Base-by-base conservation (phyloP, 164 flowering plant species). In the Umbilicus rupestris region DNA sequence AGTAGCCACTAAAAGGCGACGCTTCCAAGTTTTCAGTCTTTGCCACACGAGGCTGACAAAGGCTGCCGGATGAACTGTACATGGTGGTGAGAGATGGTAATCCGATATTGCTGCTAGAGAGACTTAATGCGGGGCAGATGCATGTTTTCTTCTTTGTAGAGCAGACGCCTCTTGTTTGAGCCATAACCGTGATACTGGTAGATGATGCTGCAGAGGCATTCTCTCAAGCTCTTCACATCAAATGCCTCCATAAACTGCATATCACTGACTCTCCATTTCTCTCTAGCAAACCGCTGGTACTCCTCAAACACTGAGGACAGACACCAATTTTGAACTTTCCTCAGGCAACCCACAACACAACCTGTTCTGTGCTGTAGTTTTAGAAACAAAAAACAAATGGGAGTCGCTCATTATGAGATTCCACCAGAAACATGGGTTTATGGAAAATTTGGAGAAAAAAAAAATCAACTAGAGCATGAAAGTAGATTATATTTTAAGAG, bases 241-340 rank as follows among this genome's bases (percentile, higher is more conserved):
- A 78, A 90, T 59, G 59, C 41, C 79, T 88, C 92, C 17, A 90
- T 76, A 63, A 90, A 90, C 30, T 26, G 75, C 83, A 87, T 52
- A 65, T 90, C 97, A 0, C 83, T 76, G 8, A 12, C 45, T 77
- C 97, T 81, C 28, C 81, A 77, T 73, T 88, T 88, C 49, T 70
- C 69, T 0, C 88, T 91, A 6, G 97, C 95, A 73, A 83, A 90
- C 0, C 66, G 80, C 74, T 78, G 80, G 80, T 90, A 88, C 76
- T 90, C 95, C 71, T 90, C 97, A 37, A 82, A 67, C 16, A 83
- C 83, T 5, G 91, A 77, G 28, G 87, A 62, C 77, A 90, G 42
- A 58, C 95, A 83, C 95, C 97, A 90, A 59, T 80, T 85, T 79
- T 88, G 95, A 67, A 85, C 62, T 74, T 88, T 90, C 71, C 93